Evolutionary conservation across 164 flowering plant genomes (phyloP), one percentile per base, ranked within the genome.

Genomic region (Malania oleifera): DNA sequence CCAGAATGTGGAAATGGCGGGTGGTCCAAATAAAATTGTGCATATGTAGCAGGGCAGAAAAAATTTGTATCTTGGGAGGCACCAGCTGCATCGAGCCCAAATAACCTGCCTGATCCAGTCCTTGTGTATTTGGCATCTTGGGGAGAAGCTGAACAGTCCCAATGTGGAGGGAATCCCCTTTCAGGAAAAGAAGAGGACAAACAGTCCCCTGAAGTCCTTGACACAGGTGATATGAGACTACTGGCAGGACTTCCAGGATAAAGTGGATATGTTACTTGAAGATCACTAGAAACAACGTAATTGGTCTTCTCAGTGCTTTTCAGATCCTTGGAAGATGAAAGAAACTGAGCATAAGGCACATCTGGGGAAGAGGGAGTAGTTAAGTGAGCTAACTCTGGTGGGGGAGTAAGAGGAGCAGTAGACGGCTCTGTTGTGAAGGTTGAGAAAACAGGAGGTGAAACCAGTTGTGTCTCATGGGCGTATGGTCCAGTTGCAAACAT

Each of bases 291-390:
- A 67, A 75, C 55, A 59, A 67, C 56, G 66, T 76, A 83, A 71
- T 70, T 72, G 26, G 71, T 57, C 67, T 77, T 88, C 15, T 67
- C 80, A 19, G 78, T 40, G 52, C 63, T 43, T 73, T 78, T 87
- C 23, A 85, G 75, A 69, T 80, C 83, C 52, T 53, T 26, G 0
- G 96, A 70, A 59, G 96, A 89, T 55, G 96, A 80, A 52, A 93
- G 86, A 59, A 86, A 85, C 54, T 72, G 89, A 23, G 97, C 99
- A 66, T 69, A 93, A 45, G 99, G 99, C 24, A 93, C 99, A 73
- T 93, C 99, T 3, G 99, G 99, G n/a, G 99, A 93, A 22, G 99
- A 93, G n/a, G 99, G 99, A 23, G 97, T 90, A 14, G 99, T 93
- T 48, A 78, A 75, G 70, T 89, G 97, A 58, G 91, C 92, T 59